A percentile compares a stretch with the other conserved stretches of the same genome.
These are phyloP conservation scores for Rosa lucieae DNA, from an alignment of 306 rosid genomes.

Conservation along the genomic window DNA sequence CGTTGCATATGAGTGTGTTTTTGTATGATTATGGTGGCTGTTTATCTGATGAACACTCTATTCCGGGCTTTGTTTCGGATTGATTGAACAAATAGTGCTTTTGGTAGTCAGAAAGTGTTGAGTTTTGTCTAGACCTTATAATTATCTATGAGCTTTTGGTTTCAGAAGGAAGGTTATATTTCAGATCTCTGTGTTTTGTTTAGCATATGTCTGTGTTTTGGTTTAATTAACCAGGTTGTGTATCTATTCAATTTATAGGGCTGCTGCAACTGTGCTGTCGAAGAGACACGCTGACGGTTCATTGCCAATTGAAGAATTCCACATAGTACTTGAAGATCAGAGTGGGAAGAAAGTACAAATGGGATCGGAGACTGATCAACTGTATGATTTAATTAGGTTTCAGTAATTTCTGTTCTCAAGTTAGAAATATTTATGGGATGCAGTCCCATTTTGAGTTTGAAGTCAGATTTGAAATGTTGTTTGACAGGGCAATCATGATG, in stretches of 20 bases:
- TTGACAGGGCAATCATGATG: constrained; percentile 87
- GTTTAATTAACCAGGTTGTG: constrained; percentile 15
- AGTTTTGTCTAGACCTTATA: neutral
- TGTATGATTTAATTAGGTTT: constrained; percentile 40
- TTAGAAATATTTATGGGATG: constrained; percentile 12
- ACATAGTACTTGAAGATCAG: constrained; percentile 85
- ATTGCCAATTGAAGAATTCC: constrained; percentile 48
- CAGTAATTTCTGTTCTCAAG: neutral
- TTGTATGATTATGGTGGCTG: neutral
- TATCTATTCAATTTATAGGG: constrained; percentile 42
- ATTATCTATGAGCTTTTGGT: no score
- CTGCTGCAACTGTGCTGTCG: constrained; percentile 66
- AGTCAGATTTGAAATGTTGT: constrained; percentile 23
- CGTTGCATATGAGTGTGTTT: no score
- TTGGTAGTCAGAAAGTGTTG: neutral
- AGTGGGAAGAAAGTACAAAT: constrained; percentile 71
- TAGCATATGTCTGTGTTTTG: constrained; percentile 6
- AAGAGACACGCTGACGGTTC: constrained; percentile 56
- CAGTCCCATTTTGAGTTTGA: constrained; percentile 27
- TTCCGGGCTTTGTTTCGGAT: neutral
- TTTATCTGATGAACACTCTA: neutral
- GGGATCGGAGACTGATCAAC: constrained; percentile 77
- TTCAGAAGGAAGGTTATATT: neutral
- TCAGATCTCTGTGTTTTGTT: neutral
- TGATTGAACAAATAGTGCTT: neutral